phyloP scores from a whole-genome alignment of 2,329 filamentous ascomycete species.

The Knufia fluminis region DNA sequence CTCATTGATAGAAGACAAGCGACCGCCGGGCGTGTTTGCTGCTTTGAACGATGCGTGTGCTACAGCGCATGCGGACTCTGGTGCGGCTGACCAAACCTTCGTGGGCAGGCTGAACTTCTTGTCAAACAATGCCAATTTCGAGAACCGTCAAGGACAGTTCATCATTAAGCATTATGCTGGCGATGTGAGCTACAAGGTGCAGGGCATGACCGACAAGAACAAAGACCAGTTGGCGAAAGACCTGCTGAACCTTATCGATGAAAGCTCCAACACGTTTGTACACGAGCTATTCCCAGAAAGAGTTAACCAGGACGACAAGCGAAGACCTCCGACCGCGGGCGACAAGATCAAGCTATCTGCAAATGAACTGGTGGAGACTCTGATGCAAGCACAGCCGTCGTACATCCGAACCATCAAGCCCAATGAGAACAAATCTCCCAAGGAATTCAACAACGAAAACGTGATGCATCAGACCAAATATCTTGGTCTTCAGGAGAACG shows the following conservation, averaged over 20 bases:
- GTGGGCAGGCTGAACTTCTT: slow-evolving; percentile 88
- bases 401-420: slow-evolving; percentile 99
- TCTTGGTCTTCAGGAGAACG: slow-evolving; percentile 97
- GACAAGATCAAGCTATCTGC: slow-evolving; percentile 94
- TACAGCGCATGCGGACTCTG: slow-evolving; percentile 92
- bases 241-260: slow-evolving; percentile 73
- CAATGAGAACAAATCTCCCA: slow-evolving; percentile 95
- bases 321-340: slow-evolving; percentile 85
- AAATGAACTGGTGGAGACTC: slow-evolving; percentile 84
- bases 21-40: slow-evolving; percentile 87
- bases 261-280: slow-evolving; percentile 75
- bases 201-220: slow-evolving; percentile 99
- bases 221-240: slow-evolving; percentile 97
- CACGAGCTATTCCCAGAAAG: slow-evolving; percentile 84
- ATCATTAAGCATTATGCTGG: slow-evolving; percentile 98
- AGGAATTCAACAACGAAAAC: slow-evolving; percentile 83
- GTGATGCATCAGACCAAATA: slow-evolving; percentile 99
- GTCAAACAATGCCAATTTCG: slow-evolving; percentile 77
- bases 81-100: slow-evolving; percentile 90
- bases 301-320: slow-evolving; percentile 91
- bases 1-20: slow-evolving; percentile 84
- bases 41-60: slow-evolving; percentile 96
- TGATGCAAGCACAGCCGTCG: slow-evolving; percentile 95
- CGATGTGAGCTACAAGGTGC: slow-evolving; percentile 87
- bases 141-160: slow-evolving; percentile 86